Evolutionary conservation across 2,329 filamentous ascomycete species (phyloP).

Genomic region (Hypomyces perniciosus): DNA sequence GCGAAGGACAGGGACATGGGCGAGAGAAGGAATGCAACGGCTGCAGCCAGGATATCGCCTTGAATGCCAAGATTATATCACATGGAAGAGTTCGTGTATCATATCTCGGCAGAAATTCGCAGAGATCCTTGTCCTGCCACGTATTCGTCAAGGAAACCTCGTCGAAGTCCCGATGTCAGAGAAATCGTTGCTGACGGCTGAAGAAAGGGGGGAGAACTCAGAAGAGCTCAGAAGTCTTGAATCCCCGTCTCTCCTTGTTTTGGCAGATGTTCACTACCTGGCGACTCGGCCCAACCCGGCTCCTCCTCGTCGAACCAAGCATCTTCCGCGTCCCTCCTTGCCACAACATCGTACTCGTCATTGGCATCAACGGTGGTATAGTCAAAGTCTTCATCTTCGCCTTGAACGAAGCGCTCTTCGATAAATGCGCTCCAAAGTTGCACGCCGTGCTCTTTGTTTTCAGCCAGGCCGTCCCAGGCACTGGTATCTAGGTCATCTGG

Average conservation of each 20-base stretch:
- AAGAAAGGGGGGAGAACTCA: not conserved
- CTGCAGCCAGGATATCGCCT: too few relatives aligned
- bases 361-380: conserved; percentile 65
- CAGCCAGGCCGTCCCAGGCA: conserved; percentile 25
- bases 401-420: conserved; percentile 66
- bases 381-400: conserved; percentile 72
- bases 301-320: conserved; percentile 77
- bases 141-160: too few relatives aligned
- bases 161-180: not conserved
- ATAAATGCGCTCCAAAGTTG: conserved; percentile 68
- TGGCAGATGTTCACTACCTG: conserved; percentile 23
- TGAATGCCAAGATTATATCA: too few relatives aligned
- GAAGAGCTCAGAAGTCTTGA: conserved; percentile 56
- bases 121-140: too few relatives aligned
- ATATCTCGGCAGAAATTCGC: too few relatives aligned
- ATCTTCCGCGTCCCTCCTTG: conserved; percentile 60
- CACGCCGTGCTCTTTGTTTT: conserved; percentile 56
- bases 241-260: conserved; percentile 60
- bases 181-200: not conserved
- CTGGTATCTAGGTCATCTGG: conserved; percentile 21
- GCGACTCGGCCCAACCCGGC: conserved; percentile 53
- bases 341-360: conserved; percentile 62
- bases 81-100: too few relatives aligned
- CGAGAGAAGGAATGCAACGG: too few relatives aligned
- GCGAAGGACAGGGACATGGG: too few relatives aligned